These are phyloP conservation scores for Wilcoxina mikolae DNA, from an alignment of 495 filamentous ascomycete genomes.

Conservation along the genomic window DNA sequence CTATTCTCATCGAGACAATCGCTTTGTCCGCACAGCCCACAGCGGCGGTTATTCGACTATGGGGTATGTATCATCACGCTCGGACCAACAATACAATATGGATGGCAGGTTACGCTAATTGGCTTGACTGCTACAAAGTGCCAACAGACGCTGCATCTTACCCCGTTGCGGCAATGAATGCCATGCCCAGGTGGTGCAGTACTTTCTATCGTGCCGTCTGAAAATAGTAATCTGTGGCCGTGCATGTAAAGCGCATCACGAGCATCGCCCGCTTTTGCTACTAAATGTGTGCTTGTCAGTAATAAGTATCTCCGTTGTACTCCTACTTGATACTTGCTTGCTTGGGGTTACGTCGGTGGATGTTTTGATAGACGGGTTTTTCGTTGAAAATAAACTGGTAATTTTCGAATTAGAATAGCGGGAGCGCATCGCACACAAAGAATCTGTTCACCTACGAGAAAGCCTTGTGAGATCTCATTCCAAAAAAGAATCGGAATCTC, in stretches of 20 bases:
- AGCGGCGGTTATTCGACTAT: background rate
- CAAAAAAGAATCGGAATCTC: background rate
- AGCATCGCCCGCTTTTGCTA: background rate
- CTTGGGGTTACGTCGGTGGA: background rate
- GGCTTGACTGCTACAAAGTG: background rate
- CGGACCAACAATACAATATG: background rate
- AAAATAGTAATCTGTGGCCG: slow-evolving; percentile 5
- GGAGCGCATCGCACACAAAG: background rate
- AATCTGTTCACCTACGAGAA: background rate
- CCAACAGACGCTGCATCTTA: background rate
- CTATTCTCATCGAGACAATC: background rate
- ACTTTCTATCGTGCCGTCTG: background rate
- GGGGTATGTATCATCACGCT: background rate
- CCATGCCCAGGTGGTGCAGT: background rate
- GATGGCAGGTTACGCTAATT: background rate
- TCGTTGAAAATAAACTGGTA: background rate
- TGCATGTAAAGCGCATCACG: slow-evolving; percentile 1
- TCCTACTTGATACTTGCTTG: background rate
- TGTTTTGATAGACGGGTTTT: background rate
- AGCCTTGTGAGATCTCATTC: background rate
- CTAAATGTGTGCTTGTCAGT: slow-evolving; percentile 3
- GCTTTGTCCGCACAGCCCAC: background rate
- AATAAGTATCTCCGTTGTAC: background rate
- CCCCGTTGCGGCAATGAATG: background rate
- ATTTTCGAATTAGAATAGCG: background rate